A percentile compares a stretch with the other conserved stretches of the same genome.
Conservation (phyloP, 148 eudicot species). For the Arbutus unedo region DNA sequence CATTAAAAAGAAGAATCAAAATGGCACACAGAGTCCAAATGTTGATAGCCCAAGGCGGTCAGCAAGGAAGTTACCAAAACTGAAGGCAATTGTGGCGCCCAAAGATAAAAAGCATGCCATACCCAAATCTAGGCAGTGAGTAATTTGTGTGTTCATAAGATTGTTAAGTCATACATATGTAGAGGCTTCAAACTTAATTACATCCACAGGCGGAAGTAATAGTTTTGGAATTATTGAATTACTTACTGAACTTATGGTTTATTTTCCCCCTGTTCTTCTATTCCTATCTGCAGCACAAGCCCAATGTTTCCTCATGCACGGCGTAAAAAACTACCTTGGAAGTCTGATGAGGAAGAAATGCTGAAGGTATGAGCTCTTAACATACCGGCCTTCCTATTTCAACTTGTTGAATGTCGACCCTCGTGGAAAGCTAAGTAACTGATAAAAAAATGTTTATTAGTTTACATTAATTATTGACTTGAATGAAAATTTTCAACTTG, state of each 20-base stretch:
- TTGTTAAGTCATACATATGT: neutral
- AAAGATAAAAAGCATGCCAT: neutral
- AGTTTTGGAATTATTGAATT: neutral
- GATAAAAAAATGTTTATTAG: neutral
- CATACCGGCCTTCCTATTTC: neutral
- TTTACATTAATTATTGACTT: neutral
- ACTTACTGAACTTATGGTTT: neutral
- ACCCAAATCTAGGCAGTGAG: constrained; percentile 25
- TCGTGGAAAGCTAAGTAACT: neutral
- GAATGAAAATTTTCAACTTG: neutral
- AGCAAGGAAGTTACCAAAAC: constrained; percentile 16
- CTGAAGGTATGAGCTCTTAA: constrained; percentile 37
- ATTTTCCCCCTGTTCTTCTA: constrained; percentile 9
- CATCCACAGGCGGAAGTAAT: neutral
- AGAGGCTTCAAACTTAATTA: neutral
- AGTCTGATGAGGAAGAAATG: constrained; percentile 60
- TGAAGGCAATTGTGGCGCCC: neutral
- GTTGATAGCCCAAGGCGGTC: constrained; percentile 16
- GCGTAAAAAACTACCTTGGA: constrained; percentile 53
- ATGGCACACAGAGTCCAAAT: constrained; percentile 7
- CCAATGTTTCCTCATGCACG: constrained; percentile 24
- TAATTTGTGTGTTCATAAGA: neutral
- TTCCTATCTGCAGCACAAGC: constrained; percentile 25
- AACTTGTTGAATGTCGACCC: constrained; percentile 8
- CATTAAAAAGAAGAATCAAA: neutral